Conservation (phyloP, 2,329 filamentous ascomycete species). For the Myriosclerotinia scirpicola region DNA sequence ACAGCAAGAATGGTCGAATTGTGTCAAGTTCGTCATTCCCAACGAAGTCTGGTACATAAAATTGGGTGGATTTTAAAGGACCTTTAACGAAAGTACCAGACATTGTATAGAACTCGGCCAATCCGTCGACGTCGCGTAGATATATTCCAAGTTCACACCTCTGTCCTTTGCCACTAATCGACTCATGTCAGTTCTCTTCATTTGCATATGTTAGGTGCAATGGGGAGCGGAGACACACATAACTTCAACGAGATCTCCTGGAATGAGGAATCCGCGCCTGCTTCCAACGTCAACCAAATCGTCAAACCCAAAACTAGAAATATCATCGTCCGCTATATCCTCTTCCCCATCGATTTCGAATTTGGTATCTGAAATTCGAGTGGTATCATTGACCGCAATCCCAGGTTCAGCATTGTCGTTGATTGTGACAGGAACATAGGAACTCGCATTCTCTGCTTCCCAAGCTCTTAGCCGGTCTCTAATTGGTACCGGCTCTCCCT, state of each 20-base stretch:
- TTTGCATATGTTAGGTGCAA: not conserved
- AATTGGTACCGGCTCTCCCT: slow-evolving; percentile 33
- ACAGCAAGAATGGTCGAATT: slow-evolving; percentile 48
- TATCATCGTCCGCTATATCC: slow-evolving; percentile 28
- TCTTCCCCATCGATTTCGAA: slow-evolving; percentile 30
- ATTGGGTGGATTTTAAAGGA: slow-evolving; percentile 41
- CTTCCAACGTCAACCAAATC: slow-evolving; percentile 50
- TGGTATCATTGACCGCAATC: slow-evolving; percentile 25
- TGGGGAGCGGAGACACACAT: slow-evolving; percentile 27
- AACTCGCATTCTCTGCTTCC: slow-evolving; percentile 21
- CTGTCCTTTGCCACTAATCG: slow-evolving; percentile 16
- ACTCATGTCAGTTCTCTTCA: slow-evolving; percentile 3
- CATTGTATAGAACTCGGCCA: slow-evolving; percentile 51
- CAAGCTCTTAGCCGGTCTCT: slow-evolving; percentile 36
- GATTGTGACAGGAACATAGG: slow-evolving; percentile 1
- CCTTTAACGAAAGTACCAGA: slow-evolving; percentile 50
- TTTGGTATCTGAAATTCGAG: slow-evolving; percentile 15
- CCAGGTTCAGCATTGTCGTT: slow-evolving; percentile 18
- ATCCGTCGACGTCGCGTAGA: slow-evolving; percentile 44
- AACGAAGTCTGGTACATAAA: slow-evolving; percentile 49
- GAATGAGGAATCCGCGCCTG: slow-evolving; percentile 37
- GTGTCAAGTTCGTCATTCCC: slow-evolving; percentile 45
- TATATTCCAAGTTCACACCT: slow-evolving; percentile 49
- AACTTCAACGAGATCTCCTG: slow-evolving; percentile 41
- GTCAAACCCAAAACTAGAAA: slow-evolving; percentile 44